Base-by-base conservation (phyloP, 2,329 filamentous ascomycete genomes). In the Paracamarosporium sp. region DNA sequence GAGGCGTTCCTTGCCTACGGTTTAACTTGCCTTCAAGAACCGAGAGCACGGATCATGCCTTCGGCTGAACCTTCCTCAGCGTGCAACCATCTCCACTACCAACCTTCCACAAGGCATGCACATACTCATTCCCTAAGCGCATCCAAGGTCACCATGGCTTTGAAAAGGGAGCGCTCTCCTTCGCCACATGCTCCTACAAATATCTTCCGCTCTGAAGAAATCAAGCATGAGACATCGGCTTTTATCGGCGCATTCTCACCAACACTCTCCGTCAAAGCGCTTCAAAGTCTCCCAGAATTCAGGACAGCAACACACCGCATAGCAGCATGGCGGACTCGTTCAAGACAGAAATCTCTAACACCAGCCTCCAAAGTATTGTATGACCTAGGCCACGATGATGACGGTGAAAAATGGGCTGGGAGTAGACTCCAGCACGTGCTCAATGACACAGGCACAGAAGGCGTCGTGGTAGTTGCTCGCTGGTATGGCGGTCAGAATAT, bases 401-500 rank as follows among this genome's bases (percentile, higher is more conserved):
- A 85, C 60, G 83, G 83, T 13, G 83, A 86, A 66, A 80, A 78
- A 51, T 81, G 82, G 68, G 83, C 78, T 0, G 83, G 82, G 4
- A 79, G 77, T 55, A 76, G 76, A 24, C 72, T 85, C 3, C 74
- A 80, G 64, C 77, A 78, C 54, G 76, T 84, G 22, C 75, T 86
- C 12, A 73, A 76, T 24, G 76, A 79, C 11, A 74, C 78, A 61
- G 69, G 78, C 17, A 78, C 79, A 13, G 71, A 74, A 41, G 83
- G 83, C 22, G 69, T 74, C 1, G 75, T 84, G 22, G 80, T 85
- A 5, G 83, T 86, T 8, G 83, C 82, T 35, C 66, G 83, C 15
- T 85, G 83, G 83, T 85, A 83, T 61, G 83, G 83, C 2, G 83
- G 83, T 0, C 73, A 80, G 3, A 78, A 84, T 64, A 76, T 86